These are phyloP conservation scores for Eimeria tenella DNA, from an alignment of 169 alveolate genomes.

Conservation along the genomic window DNA sequence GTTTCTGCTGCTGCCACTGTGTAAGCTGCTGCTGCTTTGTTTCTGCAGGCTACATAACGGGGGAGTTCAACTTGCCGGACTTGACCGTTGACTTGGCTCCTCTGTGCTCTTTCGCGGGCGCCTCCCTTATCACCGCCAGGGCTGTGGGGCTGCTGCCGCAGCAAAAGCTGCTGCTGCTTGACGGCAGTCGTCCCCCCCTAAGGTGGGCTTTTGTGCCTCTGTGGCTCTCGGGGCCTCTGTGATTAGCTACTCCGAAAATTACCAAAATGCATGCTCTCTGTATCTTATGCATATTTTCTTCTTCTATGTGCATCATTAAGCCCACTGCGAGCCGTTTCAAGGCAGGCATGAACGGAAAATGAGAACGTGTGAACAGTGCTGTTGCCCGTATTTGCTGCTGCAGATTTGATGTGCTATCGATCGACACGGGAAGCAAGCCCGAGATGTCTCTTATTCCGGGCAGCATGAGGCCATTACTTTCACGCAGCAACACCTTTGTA, in stretches of 20 bases:
- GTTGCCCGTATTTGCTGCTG: not conserved
- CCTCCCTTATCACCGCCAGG: slow-evolving; percentile 24
- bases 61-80: not conserved
- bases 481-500: slow-evolving; percentile 25
- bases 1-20: not conserved
- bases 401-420: slow-evolving; percentile 31
- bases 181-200: slow-evolving; percentile 38
- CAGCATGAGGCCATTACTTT: slow-evolving; percentile 20
- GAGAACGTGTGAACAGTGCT: not conserved
- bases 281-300: not conserved
- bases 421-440: slow-evolving; percentile 54
- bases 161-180: slow-evolving; percentile 13
- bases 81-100: slow-evolving; percentile 21
- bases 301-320: not conserved
- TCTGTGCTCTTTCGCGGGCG: slow-evolving; percentile 41
- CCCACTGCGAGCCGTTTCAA: not conserved
- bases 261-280: not conserved
- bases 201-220: not conserved
- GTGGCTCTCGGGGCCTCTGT: not conserved
- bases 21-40: not conserved
- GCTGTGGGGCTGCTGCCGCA: slow-evolving; percentile 52
- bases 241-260: too few species aligned
- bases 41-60: slow-evolving; percentile 16
- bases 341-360: too few species aligned
- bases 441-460: slow-evolving; percentile 22